These are phyloP conservation scores for Mucor racemosus DNA, from an alignment of 371 early-diverging fungal genomes.

Conservation along the genomic window DNA sequence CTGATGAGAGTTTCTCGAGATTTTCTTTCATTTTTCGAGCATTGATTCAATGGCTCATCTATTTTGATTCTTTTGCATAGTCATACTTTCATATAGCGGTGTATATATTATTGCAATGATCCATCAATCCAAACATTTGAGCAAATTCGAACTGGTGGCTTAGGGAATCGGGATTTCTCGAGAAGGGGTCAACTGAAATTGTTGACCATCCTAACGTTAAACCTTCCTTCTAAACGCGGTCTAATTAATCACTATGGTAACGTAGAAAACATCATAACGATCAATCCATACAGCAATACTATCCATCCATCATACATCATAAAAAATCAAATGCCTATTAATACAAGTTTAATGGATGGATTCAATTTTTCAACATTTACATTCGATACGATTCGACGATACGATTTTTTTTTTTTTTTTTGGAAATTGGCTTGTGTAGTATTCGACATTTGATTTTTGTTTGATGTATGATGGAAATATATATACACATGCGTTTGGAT, in stretches of 20 bases:
- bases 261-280: conserved; percentile 5
- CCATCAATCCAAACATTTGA: background rate
- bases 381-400: background rate
- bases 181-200: conserved; percentile 5
- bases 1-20: too few relatives aligned
- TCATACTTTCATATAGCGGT: background rate
- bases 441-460: background rate
- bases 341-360: background rate
- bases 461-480: too few relatives aligned
- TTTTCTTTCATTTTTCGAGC: too few relatives aligned
- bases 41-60: too few relatives aligned
- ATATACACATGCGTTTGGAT: background rate
- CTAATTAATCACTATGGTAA: conserved; percentile 32
- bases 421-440: too few relatives aligned
- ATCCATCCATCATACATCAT: conserved; percentile 9
- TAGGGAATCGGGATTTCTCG: conserved; percentile 15
- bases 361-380: background rate
- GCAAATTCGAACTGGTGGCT: conserved; percentile 13
- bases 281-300: conserved; percentile 7
- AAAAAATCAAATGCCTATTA: background rate
- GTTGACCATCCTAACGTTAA: conserved; percentile 4
- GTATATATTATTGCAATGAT: background rate
- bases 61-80: too few relatives aligned
- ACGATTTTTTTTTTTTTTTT: too few relatives aligned
- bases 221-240: conserved; percentile 34